Evolutionary conservation across 352 stramenopile species (phyloP).

Genomic region (Phytopythium chamaehyphon): DNA sequence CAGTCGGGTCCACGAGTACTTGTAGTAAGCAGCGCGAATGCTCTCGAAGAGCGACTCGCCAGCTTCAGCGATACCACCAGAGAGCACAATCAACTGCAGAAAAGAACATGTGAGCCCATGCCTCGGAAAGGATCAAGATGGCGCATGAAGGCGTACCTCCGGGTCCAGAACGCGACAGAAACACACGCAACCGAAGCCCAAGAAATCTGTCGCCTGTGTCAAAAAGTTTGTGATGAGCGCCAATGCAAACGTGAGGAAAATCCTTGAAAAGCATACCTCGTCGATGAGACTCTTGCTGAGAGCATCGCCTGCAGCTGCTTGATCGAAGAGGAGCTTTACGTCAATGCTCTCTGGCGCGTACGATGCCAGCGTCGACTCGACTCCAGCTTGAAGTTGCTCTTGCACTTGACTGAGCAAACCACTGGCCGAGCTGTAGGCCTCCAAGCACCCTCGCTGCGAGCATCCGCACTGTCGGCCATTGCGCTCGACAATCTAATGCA

Average conservation of each 20-base stretch:
- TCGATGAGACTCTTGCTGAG: conserved; percentile 68
- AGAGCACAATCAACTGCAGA: conserved; percentile 70
- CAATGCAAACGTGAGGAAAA: too few relatives aligned
- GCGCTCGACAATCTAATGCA: conserved; percentile 77
- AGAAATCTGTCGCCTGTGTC: conserved; percentile 66
- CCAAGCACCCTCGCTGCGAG: conserved; percentile 65
- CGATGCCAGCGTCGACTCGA: conserved; percentile 37
- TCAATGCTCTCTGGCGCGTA: conserved; percentile 49
- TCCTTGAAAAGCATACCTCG: conserved; percentile 3
- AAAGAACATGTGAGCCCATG: not conserved
- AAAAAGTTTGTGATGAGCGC: too few relatives aligned
- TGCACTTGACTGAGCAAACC: conserved; percentile 63
- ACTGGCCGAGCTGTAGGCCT: conserved; percentile 69
- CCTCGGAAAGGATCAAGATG: not conserved
- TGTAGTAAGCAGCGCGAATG: conserved; percentile 50
- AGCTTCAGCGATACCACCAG: conserved; percentile 65
- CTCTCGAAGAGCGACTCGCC: conserved; percentile 61
- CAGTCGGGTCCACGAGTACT: conserved; percentile 71
- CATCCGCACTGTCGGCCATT: conserved; percentile 72
- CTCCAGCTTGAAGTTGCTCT: conserved; percentile 47
- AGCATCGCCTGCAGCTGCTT: conserved; percentile 58
- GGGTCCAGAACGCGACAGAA: conserved; percentile 71
- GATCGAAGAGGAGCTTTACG: conserved; percentile 64
- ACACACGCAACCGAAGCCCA: conserved; percentile 77
- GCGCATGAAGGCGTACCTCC: conserved; percentile 25